Percentiles rank a stretch among this genome's conserved stretches.
These are phyloP conservation scores for Artemisia argyi DNA, from an alignment of 129 eudicot genomes.

Conservation along the genomic window DNA sequence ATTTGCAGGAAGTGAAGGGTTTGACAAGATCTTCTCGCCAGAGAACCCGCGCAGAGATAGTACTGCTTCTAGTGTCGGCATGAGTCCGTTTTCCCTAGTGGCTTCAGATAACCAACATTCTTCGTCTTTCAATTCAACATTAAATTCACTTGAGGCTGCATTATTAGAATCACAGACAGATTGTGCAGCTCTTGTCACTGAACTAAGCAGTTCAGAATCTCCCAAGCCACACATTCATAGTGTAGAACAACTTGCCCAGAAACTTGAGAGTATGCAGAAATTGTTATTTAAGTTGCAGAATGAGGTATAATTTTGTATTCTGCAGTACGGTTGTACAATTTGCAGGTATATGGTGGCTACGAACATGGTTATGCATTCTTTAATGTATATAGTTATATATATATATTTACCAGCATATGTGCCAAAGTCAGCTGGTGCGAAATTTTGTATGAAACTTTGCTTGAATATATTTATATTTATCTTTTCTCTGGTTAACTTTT, in stretches of 20 bases:
- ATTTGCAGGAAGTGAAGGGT: constrained; percentile 76
- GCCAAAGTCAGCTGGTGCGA: too few relatives aligned
- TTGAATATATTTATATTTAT: too few relatives aligned
- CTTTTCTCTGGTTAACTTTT: too few relatives aligned
- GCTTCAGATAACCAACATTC: constrained; percentile 24
- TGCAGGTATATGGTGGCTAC: neutral
- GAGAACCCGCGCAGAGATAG: constrained; percentile 35
- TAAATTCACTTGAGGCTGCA: constrained; percentile 64
- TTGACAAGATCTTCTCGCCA: constrained; percentile 63
- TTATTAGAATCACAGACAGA: constrained; percentile 55
- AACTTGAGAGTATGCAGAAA: constrained; percentile 71
- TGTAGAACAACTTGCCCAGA: constrained; percentile 53
- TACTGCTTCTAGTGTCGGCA: constrained; percentile 24
- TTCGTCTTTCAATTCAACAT: constrained; percentile 38
- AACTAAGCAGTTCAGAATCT: constrained; percentile 36
- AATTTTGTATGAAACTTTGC: too few relatives aligned
- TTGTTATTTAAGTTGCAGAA: constrained; percentile 54
- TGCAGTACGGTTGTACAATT: neutral
- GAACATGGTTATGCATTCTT: neutral
- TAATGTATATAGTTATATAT: constrained; percentile 5
- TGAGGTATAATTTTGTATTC: constrained; percentile 29
- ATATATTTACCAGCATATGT: neutral
- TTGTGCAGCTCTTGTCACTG: constrained; percentile 59
- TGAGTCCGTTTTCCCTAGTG: constrained; percentile 38
- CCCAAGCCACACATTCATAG: constrained; percentile 44